phyloP scores from a whole-genome alignment of 129 eudicot species.

The Smallanthus sonchifolius region DNA sequence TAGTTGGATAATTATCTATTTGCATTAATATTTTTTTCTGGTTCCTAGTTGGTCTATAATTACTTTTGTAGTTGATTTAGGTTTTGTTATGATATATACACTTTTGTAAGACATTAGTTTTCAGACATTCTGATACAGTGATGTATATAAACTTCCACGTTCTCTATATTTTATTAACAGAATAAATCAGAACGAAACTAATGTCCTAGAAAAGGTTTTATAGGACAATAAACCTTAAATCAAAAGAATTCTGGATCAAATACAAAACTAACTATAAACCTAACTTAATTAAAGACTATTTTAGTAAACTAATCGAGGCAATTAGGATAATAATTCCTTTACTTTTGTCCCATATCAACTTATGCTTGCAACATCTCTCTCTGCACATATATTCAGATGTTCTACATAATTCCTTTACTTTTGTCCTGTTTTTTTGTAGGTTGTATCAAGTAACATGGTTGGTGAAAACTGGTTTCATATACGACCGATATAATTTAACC shows the following conservation, averaged over 20 bases:
- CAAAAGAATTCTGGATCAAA: not conserved
- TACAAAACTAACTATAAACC: not conserved
- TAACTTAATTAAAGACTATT: not conserved
- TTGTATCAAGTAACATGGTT: conserved; percentile 91
- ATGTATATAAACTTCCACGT: not conserved
- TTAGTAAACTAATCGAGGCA: not conserved
- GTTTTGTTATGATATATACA: not conserved
- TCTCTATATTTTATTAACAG: not conserved
- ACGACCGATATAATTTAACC: conserved; percentile 70
- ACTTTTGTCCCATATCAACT: not conserved
- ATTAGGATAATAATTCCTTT: not conserved
- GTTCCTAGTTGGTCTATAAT: not conserved
- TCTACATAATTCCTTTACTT: not conserved
- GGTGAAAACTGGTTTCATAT: conserved; percentile 85
- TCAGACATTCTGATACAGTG: not conserved
- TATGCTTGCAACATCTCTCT: conserved; percentile 18
- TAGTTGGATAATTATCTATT: not conserved
- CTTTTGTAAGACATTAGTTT: not conserved
- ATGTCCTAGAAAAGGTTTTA: not conserved
- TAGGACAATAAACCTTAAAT: not conserved
- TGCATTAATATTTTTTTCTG: not conserved
- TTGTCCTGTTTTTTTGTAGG: conserved; percentile 75
- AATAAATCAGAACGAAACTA: not conserved
- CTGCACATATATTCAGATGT: not conserved
- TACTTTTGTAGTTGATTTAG: not conserved